Evolutionary conservation across 345 rosid species (phyloP), one percentile per base, ranked within the genome.

Genomic region (Citrus inodora): DNA sequence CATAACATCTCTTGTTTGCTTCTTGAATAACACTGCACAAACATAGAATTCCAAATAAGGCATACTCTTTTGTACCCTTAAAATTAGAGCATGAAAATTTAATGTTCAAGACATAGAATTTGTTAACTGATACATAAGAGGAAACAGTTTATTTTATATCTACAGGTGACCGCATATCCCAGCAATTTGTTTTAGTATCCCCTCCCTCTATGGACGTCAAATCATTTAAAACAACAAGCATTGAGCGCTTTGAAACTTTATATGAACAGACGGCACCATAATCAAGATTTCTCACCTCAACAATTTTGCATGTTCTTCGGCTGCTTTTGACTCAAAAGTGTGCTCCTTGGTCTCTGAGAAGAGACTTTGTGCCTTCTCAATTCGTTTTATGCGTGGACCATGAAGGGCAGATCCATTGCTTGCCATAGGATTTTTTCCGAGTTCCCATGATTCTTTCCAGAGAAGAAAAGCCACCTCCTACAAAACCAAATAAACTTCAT

Each of bases 401-500:
- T 95, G 98, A 61, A 95, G 87, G 11, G 98, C 90, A 79, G 98
- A 92, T 80, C 99, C 99, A 86, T 87, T 96, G 84, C 97, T 96
- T 76, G 97, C 97, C 98, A 96, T 92, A 63, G 99, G 97, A 83
- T 90, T 96, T 80, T 88, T 92, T 67, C 93, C 98, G 59, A 90
- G 77, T 79, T 90, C 97, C 98, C 97, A 96, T 66, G 98, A 96
- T 78, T 96, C 98, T 83, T 89, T 96, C 99, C 99, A 96, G 35
- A 96, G 77, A 83, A 96, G 97, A 82, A 89, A 90, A 79, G 94
- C 98, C 78, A 96, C 99, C 70, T 94, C 98, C 99, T 96, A 76
- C 7, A 69, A 82, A 64, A 71, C 64, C 76, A 76, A 67, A 40
- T 32, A 64, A 38, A 58, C 53, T 73, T 25, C 70, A 69, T 9